A percentile compares a stretch with the other conserved stretches of the same genome.
phyloP scores from a whole-genome alignment of 192 early-diverging fungal species.

The Backusella tuberculispora region DNA sequence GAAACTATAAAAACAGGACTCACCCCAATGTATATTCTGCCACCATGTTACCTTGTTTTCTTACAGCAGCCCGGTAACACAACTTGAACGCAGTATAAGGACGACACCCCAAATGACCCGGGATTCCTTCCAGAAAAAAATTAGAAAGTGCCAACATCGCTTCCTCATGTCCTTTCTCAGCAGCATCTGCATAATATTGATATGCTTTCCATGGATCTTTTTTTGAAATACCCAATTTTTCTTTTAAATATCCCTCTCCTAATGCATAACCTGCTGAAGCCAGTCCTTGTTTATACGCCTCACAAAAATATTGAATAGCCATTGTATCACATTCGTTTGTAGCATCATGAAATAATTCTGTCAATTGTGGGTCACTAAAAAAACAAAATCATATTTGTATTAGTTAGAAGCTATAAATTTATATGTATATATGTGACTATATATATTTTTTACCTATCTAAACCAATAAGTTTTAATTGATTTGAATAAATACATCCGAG shows the following conservation, averaged over 20 bases:
- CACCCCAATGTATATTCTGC: background rate
- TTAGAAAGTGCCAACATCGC: background rate
- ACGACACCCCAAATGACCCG: background rate
- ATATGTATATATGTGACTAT: background rate
- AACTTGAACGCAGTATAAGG: background rate
- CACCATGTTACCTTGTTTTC: background rate
- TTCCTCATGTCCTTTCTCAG: background rate
- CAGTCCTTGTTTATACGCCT: background rate
- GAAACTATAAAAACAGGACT: background rate
- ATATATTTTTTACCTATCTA: background rate
- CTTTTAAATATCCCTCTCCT: background rate
- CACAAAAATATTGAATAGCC: background rate
- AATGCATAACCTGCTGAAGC: background rate
- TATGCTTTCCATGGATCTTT: constrained; percentile 3
- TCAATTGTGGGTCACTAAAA: background rate
- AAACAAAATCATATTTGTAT: background rate
- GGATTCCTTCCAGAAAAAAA: background rate
- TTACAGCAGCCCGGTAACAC: background rate
- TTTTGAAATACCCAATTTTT: background rate
- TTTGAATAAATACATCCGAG: background rate
- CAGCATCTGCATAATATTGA: constrained; percentile 8
- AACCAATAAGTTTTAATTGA: background rate
- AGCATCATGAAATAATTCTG: background rate
- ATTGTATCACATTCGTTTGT: background rate
- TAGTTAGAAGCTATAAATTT: background rate